Evolutionary conservation across 495 filamentous ascomycete species (phyloP).

Genomic region (Jackrogersella minutella): DNA sequence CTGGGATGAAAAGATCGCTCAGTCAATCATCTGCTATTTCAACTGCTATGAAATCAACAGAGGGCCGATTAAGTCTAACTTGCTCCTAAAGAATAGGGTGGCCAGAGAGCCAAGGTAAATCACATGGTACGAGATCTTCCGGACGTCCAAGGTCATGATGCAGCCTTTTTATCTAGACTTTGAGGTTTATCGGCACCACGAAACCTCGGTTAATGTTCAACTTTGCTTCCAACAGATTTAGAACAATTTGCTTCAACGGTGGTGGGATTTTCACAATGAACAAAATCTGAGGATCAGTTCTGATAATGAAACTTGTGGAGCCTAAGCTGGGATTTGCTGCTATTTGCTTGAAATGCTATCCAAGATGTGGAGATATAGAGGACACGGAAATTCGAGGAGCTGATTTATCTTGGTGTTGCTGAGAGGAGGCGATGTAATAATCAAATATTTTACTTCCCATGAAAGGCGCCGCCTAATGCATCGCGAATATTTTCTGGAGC

Average conservation of each 20-base stretch:
- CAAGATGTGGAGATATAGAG: background rate
- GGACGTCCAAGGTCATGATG: background rate
- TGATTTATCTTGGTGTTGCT: background rate
- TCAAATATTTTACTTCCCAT: constrained; percentile 16
- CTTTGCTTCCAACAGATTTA: constrained; percentile 6
- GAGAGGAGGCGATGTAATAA: constrained; percentile 8
- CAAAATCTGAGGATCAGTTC: background rate
- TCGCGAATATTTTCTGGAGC: background rate
- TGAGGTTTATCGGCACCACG: background rate
- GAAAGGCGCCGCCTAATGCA: constrained; percentile 4
- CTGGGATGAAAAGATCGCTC: background rate
- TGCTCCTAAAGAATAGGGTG: constrained; percentile 12
- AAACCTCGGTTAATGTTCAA: background rate
- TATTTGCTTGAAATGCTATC: background rate
- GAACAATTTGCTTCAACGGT: background rate
- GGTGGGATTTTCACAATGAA: background rate
- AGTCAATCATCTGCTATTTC: background rate
- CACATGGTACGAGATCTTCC: background rate
- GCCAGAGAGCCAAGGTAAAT: constrained; percentile 1
- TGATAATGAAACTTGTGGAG: background rate
- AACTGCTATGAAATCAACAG: background rate
- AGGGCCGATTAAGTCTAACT: constrained; percentile 12
- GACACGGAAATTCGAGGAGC: background rate
- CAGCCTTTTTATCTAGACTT: background rate
- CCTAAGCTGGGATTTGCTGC: background rate